phyloP scores from a whole-genome alignment of 2,329 filamentous ascomycete genomes.

The Cytospora schulzeri region DNA sequence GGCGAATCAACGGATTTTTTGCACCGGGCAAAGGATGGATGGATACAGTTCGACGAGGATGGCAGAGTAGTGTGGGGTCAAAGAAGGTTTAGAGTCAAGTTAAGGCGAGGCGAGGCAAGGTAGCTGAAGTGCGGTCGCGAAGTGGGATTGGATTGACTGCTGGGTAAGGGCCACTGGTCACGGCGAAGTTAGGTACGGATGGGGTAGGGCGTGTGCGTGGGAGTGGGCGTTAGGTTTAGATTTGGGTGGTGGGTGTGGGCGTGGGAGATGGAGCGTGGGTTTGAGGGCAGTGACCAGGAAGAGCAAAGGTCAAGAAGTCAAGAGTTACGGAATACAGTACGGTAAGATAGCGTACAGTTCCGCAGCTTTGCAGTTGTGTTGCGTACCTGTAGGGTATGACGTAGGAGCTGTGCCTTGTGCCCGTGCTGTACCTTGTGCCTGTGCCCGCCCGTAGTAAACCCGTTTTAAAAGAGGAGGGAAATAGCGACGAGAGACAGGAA shows the following conservation, averaged over 20 bases:
- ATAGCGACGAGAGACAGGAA: neutral
- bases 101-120: slow-evolving; percentile 12
- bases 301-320: neutral
- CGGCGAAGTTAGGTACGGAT: neutral
- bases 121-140: slow-evolving; percentile 1
- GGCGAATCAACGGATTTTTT: slow-evolving; percentile 4
- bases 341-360: neutral
- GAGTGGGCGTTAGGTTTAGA: neutral
- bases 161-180: neutral
- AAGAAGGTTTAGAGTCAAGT: slow-evolving; percentile 1
- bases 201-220: neutral
- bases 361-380: neutral
- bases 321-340: neutral
- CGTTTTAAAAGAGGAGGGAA: neutral
- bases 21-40: slow-evolving; percentile 18
- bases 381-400: neutral
- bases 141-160: neutral
- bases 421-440: neutral
- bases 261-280: neutral
- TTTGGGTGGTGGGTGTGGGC: neutral
- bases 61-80: neutral
- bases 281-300: neutral
- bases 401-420: neutral
- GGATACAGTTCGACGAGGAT: slow-evolving; percentile 7
- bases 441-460: neutral